Evolutionary conservation across 768 basidiomycete genomes (phyloP), one percentile per base, ranked within the genome.

Genomic region (Leccinum uliginosum): DNA sequence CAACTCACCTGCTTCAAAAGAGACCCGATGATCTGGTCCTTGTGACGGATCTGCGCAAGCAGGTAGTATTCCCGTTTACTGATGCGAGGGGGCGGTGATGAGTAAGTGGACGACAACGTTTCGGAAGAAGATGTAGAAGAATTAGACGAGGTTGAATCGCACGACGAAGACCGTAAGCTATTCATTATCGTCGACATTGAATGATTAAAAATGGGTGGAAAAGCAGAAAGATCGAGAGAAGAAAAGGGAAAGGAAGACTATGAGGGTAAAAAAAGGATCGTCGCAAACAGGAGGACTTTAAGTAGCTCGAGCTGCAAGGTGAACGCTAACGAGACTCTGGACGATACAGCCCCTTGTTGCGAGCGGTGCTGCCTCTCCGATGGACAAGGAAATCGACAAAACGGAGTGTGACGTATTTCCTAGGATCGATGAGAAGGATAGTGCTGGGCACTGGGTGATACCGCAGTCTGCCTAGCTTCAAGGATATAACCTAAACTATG

Each of bases 31-130:
- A 93, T 87, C 19, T 83, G 78, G 73, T 93, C 91, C 75, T 93
- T 93, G 74, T 93, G 91, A 53, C 86, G 81, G 60, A 93, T 86
- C 68, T 93, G 89, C 5, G 89, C 88, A 24, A 93, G 81, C 17
- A 93, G 77, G 67, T n/a, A n/a, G n/a, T 91, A 91, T 65, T 93
- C 91, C 56, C 90, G 83, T 75, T 92, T 92, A 67, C 91, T 93
- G 63, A 74, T 45, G 51, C 61, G 59, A 40, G 71, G 65, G 43
- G 66, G 50, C 8, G 66, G 61, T 21, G 67, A 59, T 68, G 70
- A 62, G 69, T 60, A 57, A 44, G 62, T 65, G 27, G 71, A 71
- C 0, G 71, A 74, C 32, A 78, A 68, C 60, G 76, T 75, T 62
- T 75, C 74, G 47, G 76, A 73, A 43, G 71, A 70, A 4, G 65